A percentile compares a stretch with the other conserved stretches of the same genome.
Evolutionary conservation across 2,329 filamentous ascomycete genomes (phyloP).

Genomic region (Phaeosphaeria sp.): DNA sequence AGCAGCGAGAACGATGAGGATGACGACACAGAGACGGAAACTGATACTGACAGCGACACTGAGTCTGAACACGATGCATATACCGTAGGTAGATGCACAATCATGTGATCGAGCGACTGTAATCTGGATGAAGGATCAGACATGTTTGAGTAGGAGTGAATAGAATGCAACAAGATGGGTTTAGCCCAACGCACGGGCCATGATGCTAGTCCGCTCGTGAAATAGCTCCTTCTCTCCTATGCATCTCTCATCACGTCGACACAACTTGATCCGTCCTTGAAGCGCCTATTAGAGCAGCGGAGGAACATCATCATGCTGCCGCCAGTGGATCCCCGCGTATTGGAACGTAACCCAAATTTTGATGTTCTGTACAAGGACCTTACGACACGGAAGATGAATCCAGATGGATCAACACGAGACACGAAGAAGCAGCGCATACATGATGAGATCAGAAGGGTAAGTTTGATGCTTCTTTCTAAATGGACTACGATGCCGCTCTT

Average conservation of each 20-base stretch:
- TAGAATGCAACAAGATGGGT: neutral
- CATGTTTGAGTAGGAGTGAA: neutral
- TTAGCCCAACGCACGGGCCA: constrained; percentile 1
- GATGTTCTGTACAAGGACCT: constrained; percentile 55
- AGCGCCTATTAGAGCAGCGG: neutral
- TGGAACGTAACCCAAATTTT: constrained; percentile 54
- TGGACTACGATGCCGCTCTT: no score
- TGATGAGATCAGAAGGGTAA: constrained; percentile 49
- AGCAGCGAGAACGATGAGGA: no score
- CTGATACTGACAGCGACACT: no score
- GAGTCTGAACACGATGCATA: no score
- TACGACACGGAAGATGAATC: constrained; percentile 50
- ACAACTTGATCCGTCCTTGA: neutral
- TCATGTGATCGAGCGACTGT: neutral
- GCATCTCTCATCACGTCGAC: neutral
- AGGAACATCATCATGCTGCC: constrained; percentile 46
- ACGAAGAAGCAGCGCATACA: constrained; percentile 52
- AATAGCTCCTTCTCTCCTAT: neutral
- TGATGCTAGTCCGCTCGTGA: neutral
- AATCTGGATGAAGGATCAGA: no score
- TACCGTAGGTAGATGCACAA: no score
- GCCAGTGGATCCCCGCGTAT: constrained; percentile 46
- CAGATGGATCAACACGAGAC: constrained; percentile 53
- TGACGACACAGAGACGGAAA: no score
- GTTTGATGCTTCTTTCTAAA: constrained; percentile 2